Conservation (phyloP, 2,329 filamentous ascomycete genomes). For the Fusarium sp. region DNA sequence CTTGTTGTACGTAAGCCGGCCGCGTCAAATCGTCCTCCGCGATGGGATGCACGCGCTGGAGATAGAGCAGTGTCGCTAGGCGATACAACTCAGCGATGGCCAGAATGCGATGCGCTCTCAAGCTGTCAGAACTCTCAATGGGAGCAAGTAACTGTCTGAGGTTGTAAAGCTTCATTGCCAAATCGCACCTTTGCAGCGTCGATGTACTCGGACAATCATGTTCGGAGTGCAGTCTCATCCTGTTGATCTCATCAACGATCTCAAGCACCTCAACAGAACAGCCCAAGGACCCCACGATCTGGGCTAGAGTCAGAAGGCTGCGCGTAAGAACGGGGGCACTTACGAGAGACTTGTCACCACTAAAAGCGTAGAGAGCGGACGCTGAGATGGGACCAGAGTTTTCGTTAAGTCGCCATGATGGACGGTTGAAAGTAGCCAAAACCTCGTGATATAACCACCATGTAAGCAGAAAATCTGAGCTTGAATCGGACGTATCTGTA, state of each 20-base stretch:
- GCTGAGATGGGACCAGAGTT: too few relatives aligned
- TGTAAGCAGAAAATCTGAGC: background rate
- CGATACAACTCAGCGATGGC: background rate
- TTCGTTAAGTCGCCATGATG: background rate
- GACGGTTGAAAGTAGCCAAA: background rate
- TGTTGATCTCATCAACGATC: background rate
- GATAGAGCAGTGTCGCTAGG: background rate
- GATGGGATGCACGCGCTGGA: background rate
- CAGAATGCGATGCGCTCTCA: background rate
- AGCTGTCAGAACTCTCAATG: background rate
- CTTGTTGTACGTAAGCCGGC: background rate
- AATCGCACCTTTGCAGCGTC: background rate
- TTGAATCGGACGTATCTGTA: fast-evolving
- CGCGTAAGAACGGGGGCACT: background rate
- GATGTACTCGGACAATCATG: background rate
- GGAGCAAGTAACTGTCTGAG: background rate
- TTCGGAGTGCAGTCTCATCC: background rate
- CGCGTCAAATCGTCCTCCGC: background rate
- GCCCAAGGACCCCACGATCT: background rate
- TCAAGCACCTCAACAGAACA: background rate
- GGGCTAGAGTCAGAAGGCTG: background rate
- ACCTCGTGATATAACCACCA: background rate
- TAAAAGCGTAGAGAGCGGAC: background rate
- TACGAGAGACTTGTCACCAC: background rate
- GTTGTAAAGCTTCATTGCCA: background rate